Evolutionary conservation across 2,329 filamentous ascomycete species (phyloP), one percentile per base, ranked within the genome.

Genomic region (Elsinoe fawcettii): DNA sequence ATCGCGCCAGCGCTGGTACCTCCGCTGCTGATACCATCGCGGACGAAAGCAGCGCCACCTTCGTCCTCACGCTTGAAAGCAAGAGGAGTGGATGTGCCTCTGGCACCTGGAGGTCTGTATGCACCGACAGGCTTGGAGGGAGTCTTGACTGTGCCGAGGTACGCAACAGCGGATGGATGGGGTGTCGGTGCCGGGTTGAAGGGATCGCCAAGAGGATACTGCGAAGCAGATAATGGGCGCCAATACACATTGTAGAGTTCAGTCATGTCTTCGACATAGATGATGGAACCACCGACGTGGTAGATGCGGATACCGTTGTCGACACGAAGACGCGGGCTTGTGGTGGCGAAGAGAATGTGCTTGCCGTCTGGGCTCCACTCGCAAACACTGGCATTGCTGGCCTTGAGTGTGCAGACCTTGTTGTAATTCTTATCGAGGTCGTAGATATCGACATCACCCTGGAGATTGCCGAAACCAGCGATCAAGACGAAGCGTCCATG

Each of bases 11-110:
- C 73, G 22, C 81, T 79, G 37, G 83, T 72, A 37, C 54, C 41
- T 5, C 37, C 23, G n/a, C 84, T 83, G 2, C 86, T 80, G 25
- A 85, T 80, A 25, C 89, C 90, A 63, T 93, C 92, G 71, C 88
- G 85, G 59, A 89, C 77, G 68, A 91, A 95, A 5, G 92, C 91
- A 7, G 88, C 88, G 55, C 93, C 93, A 55, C 93, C 93, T 74
- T 99, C 90, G 63, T 99, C 93, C 72, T 99, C 93, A 58, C 93
- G 90, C 79, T 95, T 95, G 78, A 97, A 99, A 65, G 93, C 88
- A 61, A 97, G 78, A 8, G 93, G 93, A 0, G 93, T 97, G 56
- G 84, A 81, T 61, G 87, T 84, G 55, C 93, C 93, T 64, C 93
- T 87, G 25, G 93, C 93, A 63, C 93, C 93, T 2, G 93, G 93